Evolutionary conservation across 768 basidiomycete species (phyloP).

Genomic region (Lyophyllum shimeji): DNA sequence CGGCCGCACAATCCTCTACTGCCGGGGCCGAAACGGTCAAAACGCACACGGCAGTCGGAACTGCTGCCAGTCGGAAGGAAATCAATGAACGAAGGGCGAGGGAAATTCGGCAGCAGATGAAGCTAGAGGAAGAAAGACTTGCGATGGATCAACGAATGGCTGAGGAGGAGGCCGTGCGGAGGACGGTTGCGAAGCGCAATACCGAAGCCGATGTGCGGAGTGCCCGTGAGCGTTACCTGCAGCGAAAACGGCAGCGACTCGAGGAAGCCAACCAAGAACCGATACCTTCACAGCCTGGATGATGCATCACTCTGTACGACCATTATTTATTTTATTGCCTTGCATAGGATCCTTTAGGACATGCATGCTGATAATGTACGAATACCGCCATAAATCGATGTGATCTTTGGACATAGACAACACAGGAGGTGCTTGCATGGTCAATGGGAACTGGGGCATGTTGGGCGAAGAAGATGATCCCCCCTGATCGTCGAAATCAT

Average conservation of each 20-base stretch:
- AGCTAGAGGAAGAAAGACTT: constrained; percentile 65
- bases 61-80: constrained; percentile 76
- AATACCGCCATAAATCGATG: neutral
- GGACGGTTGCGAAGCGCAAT: constrained; percentile 73
- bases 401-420: neutral
- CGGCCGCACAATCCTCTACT: constrained; percentile 20
- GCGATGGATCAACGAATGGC: constrained; percentile 54
- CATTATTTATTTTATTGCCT: constrained; percentile 1
- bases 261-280: constrained; percentile 37
- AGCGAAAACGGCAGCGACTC: constrained; percentile 76
- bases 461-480: constrained; percentile 26
- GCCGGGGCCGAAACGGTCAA: constrained; percentile 33
- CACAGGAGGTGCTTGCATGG: neutral
- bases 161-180: constrained; percentile 64
- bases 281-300: constrained; percentile 14
- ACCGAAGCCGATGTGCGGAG: constrained; percentile 70
- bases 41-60: constrained; percentile 77
- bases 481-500: constrained; percentile 43
- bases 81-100: constrained; percentile 80
- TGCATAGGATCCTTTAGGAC: constrained; percentile 2
- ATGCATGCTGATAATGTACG: constrained; percentile 1
- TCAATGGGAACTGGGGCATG: constrained; percentile 19
- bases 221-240: constrained; percentile 72
- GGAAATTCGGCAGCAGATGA: constrained; percentile 79
- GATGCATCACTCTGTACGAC: constrained; percentile 1